Evolutionary conservation across 2,329 filamentous ascomycete genomes (phyloP).

Genomic region (Epicoccum sorghinum): DNA sequence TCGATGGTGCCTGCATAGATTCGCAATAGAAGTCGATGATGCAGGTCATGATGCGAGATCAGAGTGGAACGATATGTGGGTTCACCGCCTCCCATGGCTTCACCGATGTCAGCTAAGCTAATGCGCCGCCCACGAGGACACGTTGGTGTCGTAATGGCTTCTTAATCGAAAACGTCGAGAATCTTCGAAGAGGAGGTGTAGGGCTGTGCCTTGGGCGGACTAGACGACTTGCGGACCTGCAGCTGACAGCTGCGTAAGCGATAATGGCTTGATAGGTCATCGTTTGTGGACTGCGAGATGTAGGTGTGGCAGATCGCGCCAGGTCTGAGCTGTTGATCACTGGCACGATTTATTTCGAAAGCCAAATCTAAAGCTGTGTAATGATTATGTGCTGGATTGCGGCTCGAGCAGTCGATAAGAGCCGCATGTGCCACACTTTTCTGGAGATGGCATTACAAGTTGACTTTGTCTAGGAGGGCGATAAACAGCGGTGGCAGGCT

Average conservation of each 20-base stretch:
- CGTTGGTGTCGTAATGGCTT: constrained; percentile 26
- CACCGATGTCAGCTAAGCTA: constrained; percentile 19
- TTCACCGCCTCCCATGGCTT: constrained; percentile 11
- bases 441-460: constrained; percentile 1
- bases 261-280: constrained; percentile 7
- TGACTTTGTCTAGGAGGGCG: constrained; percentile 1
- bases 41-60: constrained; percentile 16
- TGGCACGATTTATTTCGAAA: background rate
- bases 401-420: background rate
- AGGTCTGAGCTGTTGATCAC: background rate
- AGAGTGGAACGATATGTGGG: constrained; percentile 8
- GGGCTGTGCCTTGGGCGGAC: constrained; percentile 19
- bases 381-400: background rate
- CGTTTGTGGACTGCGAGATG: constrained; percentile 1
- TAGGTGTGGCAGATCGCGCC: background rate
- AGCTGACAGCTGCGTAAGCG: constrained; percentile 30
- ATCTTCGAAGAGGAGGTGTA: constrained; percentile 2
- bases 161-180: constrained; percentile 22
- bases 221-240: constrained; percentile 27
- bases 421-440: constrained; percentile 1
- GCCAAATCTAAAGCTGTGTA: constrained; percentile 12
- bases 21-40: constrained; percentile 10
- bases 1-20: constrained; percentile 15
- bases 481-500: background rate
- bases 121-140: constrained; percentile 17